Base-by-base conservation (phyloP, 2,329 filamentous ascomycete species). In the Sclerotinia glacialis region DNA sequence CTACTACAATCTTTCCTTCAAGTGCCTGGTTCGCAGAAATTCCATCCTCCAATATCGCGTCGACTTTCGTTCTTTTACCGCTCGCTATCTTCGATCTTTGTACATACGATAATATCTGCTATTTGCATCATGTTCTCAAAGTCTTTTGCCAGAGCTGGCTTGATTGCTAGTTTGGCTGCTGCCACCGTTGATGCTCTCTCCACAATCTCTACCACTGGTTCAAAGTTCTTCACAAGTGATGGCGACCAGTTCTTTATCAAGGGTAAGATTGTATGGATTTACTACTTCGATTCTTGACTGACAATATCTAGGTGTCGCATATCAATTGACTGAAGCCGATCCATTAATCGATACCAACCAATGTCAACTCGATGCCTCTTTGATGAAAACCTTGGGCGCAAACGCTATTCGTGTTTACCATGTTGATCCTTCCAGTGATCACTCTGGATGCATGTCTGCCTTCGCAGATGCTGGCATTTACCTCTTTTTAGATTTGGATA, bases 391-490 rank as follows among this genome's bases (percentile, higher is more conserved):
- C 23, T 81, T 97, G 64, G 92, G 91, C 69, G 86, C 90, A 76
- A 96, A 96, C 77, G 84, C 89, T 40, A 92, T 96, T 74, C 91
- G 93, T 67, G 90, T 95, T 67, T 97, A 97, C 78, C 92, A 96
- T 75, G 91, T 97, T 69, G 89, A 96, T 73, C 80, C 90, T 2
- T 77, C 79, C 3, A 86, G 80, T 42, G 81, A 94, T 76, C 93
- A 97, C 78, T 82, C 85, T 67, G 88, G 83, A 26, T 97, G 92
- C 80, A 96, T 97, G 91, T 82, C 82, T 64, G 88, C 87, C 1
- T 91, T 97, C 76, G 87, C 86, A 16, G 86, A 92, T 72, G 89
- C 87, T 52, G 91, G 91, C 67, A 94, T 97, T 76, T 96, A 96
- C 76, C 79, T 92, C 64, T 88, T 94, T 76, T 84, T 96, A 60